phyloP scores from a whole-genome alignment of 345 rosid species.

The Hibiscus syriacus region DNA sequence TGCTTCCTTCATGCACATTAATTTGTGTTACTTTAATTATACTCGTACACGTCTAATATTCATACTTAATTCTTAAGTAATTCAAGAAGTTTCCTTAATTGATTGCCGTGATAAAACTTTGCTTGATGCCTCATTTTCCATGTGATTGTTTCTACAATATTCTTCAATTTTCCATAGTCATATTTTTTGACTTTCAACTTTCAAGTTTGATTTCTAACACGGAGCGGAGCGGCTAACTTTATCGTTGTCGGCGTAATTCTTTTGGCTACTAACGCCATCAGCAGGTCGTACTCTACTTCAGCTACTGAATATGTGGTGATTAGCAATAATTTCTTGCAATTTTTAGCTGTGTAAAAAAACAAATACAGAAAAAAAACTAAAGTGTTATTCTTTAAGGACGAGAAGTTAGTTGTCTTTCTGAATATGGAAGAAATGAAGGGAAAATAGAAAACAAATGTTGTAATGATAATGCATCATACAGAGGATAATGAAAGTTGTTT shows the following conservation, averaged over 20 bases:
- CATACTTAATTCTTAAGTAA: too few relatives aligned
- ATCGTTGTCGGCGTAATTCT: background rate
- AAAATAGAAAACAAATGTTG: conserved; percentile 4
- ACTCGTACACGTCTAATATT: too few relatives aligned
- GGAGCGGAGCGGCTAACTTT: background rate
- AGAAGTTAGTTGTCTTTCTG: conserved; percentile 12
- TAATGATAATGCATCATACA: conserved; percentile 9
- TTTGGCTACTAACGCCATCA: background rate
- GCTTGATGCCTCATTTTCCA: too few relatives aligned
- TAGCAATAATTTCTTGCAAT: background rate
- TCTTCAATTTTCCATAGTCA: too few relatives aligned
- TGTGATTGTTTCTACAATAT: too few relatives aligned
- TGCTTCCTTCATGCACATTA: too few relatives aligned
- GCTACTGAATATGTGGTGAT: background rate
- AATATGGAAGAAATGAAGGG: conserved; percentile 13
- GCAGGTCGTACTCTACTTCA: background rate
- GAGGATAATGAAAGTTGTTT: conserved; percentile 6
- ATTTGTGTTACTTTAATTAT: too few relatives aligned
- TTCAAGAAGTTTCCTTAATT: too few relatives aligned
- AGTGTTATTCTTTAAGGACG: conserved; percentile 14
- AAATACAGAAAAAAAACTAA: background rate
- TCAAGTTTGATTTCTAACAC: too few relatives aligned
- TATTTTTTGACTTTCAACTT: too few relatives aligned
- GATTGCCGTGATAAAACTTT: too few relatives aligned
- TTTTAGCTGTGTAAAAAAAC: conserved; percentile 13